Evolutionary conservation across 768 basidiomycete genomes (phyloP), one percentile per base, ranked within the genome.

Genomic region (Serendipita indica): DNA sequence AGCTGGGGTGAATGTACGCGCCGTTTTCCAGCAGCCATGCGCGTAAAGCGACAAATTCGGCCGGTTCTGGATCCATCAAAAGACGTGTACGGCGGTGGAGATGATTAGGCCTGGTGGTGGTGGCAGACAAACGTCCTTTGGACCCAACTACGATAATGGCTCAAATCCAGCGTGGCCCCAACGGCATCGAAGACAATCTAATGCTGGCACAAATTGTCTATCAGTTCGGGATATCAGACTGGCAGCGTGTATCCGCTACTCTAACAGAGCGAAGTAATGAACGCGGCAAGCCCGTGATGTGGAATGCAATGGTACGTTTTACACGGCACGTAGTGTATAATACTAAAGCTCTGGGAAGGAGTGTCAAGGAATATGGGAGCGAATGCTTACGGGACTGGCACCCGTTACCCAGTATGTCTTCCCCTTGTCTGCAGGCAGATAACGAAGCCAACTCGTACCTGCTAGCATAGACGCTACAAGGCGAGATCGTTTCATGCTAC

Each of bases 1-100:
- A 73, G 13, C 69, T 62, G 0, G 75, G 70, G 64, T 83, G 75
- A 57, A 86, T 75, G 33, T 69, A 70, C 1, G 79, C 82, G 0
- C 79, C 79, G 57, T 74, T 67, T 0, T 65, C 64, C 10, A 60
- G 37, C 32, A 84, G 66, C 84, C 84, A 86, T 4, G 63, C 61
- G 59, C 68, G 77, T 61, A 85, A 72, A 2, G 63, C 60, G 3
- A n/a, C 33, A 6, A 69, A 62, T 3, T 59, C 60, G 14, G 57
- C 45, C 3, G 64, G 63, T 37, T 69, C 67, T 7, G 25, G 49
- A 3, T 54, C 49, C 49, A 54, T 54, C 25, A 12, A 18, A 0
- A 18, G 37, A 13, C 37, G 37, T 13, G 0, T 0, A 39, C 18
- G 18, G 18, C 13, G 18, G 37, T 12, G 37, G 37, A 39, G 13